Evolutionary conservation across 768 basidiomycete species (phyloP).

Genomic region (Suillus luteus): DNA sequence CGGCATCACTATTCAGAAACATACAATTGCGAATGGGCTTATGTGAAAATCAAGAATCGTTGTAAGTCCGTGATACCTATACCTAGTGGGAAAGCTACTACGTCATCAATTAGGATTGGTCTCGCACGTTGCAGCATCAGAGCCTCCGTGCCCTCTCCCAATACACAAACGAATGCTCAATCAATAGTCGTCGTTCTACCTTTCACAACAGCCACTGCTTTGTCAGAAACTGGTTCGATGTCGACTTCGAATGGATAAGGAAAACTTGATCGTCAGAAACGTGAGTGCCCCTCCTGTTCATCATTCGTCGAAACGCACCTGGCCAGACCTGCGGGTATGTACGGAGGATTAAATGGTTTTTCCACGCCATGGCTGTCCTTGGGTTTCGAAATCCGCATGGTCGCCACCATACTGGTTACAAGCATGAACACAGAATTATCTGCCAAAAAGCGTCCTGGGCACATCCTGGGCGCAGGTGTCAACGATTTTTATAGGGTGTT

Average conservation of each 20-base stretch:
- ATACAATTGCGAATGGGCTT: neutral
- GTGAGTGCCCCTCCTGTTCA: neutral
- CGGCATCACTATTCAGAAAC: neutral
- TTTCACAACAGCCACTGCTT: conserved; percentile 15
- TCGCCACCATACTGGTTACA: conserved; percentile 7
- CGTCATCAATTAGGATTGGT: neutral
- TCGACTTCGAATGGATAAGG: conserved; percentile 17
- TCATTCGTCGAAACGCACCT: neutral
- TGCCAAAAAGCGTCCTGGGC: conserved; percentile 10
- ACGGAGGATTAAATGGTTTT: conserved; percentile 6
- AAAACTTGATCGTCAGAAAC: conserved; percentile 5
- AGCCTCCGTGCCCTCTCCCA: neutral
- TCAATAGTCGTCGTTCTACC: neutral
- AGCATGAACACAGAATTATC: conserved; percentile 11
- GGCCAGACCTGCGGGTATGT: neutral
- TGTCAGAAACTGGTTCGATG: conserved; percentile 17
- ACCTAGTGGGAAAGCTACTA: too few relatives aligned
- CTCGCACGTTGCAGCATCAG: neutral
- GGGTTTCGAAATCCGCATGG: conserved; percentile 1
- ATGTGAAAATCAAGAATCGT: neutral
- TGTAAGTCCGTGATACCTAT: too few relatives aligned
- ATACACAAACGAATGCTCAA: neutral
- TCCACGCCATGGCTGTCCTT: conserved; percentile 1
- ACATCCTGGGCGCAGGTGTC: neutral
- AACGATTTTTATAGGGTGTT: neutral